These are phyloP conservation scores for Eimeria sp. DNA, from an alignment of 169 alveolate genomes.

Conservation along the genomic window DNA sequence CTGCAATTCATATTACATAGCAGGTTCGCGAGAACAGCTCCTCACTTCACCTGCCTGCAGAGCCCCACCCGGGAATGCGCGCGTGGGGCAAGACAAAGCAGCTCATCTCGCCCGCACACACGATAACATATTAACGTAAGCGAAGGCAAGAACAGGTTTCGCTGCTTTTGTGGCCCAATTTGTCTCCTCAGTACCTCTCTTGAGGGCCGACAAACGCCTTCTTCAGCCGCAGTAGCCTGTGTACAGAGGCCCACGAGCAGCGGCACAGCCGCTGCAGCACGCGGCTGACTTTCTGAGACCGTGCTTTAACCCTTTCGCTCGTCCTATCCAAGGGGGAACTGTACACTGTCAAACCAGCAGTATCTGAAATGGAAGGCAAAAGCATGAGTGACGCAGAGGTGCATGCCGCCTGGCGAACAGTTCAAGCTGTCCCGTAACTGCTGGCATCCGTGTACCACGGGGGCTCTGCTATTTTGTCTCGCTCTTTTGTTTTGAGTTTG, in stretches of 20 bases:
- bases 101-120: neutral
- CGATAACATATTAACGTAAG: neutral
- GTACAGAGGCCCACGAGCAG: conserved; percentile 34
- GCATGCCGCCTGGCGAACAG: neutral
- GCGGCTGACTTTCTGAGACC: neutral
- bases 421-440: neutral
- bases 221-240: conserved; percentile 38
- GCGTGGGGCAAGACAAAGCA: neutral
- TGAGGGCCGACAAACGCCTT: conserved; percentile 13
- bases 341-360: neutral
- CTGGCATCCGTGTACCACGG: neutral
- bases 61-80: neutral
- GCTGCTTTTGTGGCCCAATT: neutral
- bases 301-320: neutral
- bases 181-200: neutral
- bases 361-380: conserved; percentile 8
- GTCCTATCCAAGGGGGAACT: neutral
- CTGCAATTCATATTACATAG: neutral
- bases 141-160: neutral
- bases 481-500: neutral
- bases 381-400: neutral
- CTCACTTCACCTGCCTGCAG: neutral
- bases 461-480: neutral
- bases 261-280: conserved; percentile 35
- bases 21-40: neutral